Percentiles rank a stretch among this genome's conserved stretches.
phyloP scores from a whole-genome alignment of 2,329 filamentous ascomycete species.

The Annulohypoxylon truncatum region DNA sequence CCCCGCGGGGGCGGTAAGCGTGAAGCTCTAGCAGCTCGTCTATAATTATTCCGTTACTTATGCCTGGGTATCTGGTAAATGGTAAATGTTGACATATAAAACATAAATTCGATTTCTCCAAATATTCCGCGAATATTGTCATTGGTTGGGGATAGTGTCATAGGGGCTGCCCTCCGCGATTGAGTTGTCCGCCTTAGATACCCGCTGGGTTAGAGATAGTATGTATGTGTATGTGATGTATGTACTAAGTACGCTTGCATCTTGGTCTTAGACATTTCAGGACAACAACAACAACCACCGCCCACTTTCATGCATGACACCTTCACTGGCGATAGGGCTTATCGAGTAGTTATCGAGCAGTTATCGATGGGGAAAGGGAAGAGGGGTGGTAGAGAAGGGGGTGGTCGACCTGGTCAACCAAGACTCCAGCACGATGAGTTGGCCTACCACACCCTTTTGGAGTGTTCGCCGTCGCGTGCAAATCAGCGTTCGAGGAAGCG shows the following conservation, averaged over 20 bases:
- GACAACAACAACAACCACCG: constrained; percentile 29
- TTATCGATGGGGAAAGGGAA: constrained; percentile 27
- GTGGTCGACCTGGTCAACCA: background rate
- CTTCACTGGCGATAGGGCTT: constrained; percentile 40
- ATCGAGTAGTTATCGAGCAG: constrained; percentile 37
- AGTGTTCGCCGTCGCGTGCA: constrained; percentile 35
- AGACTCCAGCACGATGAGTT: constrained; percentile 39
- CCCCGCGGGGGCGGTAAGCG: constrained; percentile 36
- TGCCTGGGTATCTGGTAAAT: background rate
- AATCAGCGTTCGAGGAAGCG: constrained; percentile 33
- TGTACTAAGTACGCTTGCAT: constrained; percentile 31
- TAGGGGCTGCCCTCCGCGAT: constrained; percentile 25
- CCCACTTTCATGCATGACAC: constrained; percentile 42
- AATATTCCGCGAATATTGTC: constrained; percentile 16
- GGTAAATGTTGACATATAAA: constrained; percentile 13
- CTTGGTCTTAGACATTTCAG: constrained; percentile 37
- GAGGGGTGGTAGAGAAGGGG: background rate
- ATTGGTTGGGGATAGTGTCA: constrained; percentile 31
- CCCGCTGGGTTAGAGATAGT: constrained; percentile 33
- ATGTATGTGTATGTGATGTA: background rate
- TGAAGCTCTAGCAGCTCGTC: constrained; percentile 13
- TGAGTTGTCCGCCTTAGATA: constrained; percentile 34
- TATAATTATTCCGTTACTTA: constrained; percentile 26
- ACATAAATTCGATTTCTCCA: constrained; percentile 7
- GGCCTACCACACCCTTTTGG: constrained; percentile 39